Conservation (phyloP, 306 rosid species). For the Carpinus viminea region DNA sequence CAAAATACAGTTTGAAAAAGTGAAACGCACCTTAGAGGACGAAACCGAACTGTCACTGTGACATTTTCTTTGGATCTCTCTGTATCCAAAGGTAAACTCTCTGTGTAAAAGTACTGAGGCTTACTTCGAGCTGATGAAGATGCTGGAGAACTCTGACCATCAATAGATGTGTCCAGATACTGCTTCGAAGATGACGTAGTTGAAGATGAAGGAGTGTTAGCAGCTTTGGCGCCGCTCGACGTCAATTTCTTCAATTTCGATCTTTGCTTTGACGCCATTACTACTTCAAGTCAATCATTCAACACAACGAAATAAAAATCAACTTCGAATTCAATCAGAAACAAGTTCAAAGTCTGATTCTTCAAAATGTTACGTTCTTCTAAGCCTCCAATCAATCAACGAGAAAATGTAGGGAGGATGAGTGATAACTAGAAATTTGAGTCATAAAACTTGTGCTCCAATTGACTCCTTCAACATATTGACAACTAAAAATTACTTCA, state of each 20-base stretch:
- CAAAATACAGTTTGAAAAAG: neutral
- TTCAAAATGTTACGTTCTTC: neutral
- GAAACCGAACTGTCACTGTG: slow-evolving; percentile 94
- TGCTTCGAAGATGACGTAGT: slow-evolving; percentile 87
- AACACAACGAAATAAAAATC: slow-evolving; percentile 18
- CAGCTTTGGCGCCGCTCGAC: slow-evolving; percentile 44
- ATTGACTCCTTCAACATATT: slow-evolving; percentile 1
- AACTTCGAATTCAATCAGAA: slow-evolving; percentile 15
- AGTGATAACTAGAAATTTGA: too few relatives aligned
- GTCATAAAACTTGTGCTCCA: neutral
- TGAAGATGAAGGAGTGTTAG: slow-evolving; percentile 78
- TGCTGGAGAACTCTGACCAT: slow-evolving; percentile 81
- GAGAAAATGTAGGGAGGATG: neutral
- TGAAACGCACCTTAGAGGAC: slow-evolving; percentile 75
- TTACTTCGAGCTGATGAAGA: slow-evolving; percentile 91
- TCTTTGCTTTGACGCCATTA: slow-evolving; percentile 81
- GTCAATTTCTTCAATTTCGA: slow-evolving; percentile 52
- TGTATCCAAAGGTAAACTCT: slow-evolving; percentile 44
- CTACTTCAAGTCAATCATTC: slow-evolving; percentile 47
- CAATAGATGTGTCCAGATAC: slow-evolving; percentile 64
- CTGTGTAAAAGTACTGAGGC: slow-evolving; percentile 63
- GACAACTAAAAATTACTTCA: slow-evolving; percentile 8
- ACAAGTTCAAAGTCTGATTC: slow-evolving; percentile 14
- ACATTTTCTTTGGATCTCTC: slow-evolving; percentile 82
- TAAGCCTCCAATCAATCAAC: neutral